These are phyloP conservation scores for Neolentinus lepideus DNA, from an alignment of 1,284 basidiomycete species.

Conservation along the genomic window DNA sequence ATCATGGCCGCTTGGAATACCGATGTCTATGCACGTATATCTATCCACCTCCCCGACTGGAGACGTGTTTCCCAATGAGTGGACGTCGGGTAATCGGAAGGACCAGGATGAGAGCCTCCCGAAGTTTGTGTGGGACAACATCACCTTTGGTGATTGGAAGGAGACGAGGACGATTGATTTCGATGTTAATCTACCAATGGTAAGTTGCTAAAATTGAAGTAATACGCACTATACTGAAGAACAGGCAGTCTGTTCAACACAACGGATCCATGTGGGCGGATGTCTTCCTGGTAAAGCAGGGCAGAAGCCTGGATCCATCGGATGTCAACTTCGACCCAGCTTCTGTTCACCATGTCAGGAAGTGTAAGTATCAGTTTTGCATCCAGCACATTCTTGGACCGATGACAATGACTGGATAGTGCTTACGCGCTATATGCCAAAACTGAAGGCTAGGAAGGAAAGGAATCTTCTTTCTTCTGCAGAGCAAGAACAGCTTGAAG, in stretches of 20 bases:
- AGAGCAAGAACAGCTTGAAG: conserved; percentile 30
- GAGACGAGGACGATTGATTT: conserved; percentile 61
- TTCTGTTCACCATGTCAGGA: conserved; percentile 71
- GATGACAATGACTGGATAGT: conserved; percentile 36
- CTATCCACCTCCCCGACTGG: conserved; percentile 59
- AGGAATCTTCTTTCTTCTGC: conserved; percentile 69
- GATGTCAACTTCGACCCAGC: conserved; percentile 42
- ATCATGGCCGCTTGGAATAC: conserved; percentile 53
- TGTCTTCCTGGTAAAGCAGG: conserved; percentile 70
- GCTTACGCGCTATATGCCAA: conserved; percentile 78
- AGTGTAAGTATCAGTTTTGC: conserved; percentile 46
- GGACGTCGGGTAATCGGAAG: conserved; percentile 38
- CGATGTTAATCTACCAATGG: conserved; percentile 68
- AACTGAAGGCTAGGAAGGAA: conserved; percentile 68
- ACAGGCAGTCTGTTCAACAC: conserved; percentile 57
- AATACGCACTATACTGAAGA: neutral
- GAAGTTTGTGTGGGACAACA: conserved; percentile 72
- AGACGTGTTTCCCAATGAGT: conserved; percentile 49
- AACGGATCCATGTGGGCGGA: conserved; percentile 88
- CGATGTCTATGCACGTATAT: conserved; percentile 69
- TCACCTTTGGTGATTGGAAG: conserved; percentile 79
- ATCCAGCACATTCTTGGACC: neutral
- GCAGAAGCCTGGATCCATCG: conserved; percentile 56
- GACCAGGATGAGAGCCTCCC: conserved; percentile 49
- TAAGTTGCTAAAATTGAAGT: conserved; percentile 24